These are phyloP conservation scores for Boletus reticuloceps DNA, from an alignment of 768 basidiomycete genomes.

Conservation along the genomic window DNA sequence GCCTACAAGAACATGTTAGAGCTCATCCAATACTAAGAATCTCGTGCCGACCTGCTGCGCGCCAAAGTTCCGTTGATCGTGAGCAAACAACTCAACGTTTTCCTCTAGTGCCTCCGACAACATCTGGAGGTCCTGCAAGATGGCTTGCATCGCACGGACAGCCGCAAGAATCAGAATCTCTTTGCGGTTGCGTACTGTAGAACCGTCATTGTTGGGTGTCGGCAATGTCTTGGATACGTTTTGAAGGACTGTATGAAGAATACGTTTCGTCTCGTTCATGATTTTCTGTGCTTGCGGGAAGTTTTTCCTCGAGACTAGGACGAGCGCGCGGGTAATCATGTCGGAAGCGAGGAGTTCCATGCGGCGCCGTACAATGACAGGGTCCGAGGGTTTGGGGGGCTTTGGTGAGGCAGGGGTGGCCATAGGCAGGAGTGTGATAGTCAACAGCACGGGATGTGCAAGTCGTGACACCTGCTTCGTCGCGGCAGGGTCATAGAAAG, in stretches of 20 bases:
- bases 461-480: conserved; percentile 83
- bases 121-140: conserved; percentile 83
- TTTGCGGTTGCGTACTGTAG: conserved; percentile 65
- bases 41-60: conserved; percentile 80
- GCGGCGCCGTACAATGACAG: conserved; percentile 85
- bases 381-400: conserved; percentile 58
- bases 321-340: conserved; percentile 94
- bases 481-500: conserved; percentile 89
- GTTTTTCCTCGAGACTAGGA: conserved; percentile 89
- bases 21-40: not conserved
- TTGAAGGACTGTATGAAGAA: conserved; percentile 87
- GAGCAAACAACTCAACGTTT: conserved; percentile 87
- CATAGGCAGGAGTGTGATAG: conserved; percentile 81
- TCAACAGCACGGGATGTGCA: conserved; percentile 91
- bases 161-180: conserved; percentile 72
- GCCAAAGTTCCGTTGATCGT: conserved; percentile 92
- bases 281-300: conserved; percentile 89
- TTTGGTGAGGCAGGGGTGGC: conserved; percentile 32
- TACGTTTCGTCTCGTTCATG: conserved; percentile 86
- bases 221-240: conserved; percentile 74
- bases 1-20: conserved; percentile 49
- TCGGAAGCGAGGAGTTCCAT: conserved; percentile 97
- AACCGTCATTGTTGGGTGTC: conserved; percentile 46
- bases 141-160: conserved; percentile 78
- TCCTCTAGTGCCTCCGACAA: conserved; percentile 88